Evolutionary conservation across 176 grass and related monocot species (phyloP).

Genomic region (Pontederia paniculata): DNA sequence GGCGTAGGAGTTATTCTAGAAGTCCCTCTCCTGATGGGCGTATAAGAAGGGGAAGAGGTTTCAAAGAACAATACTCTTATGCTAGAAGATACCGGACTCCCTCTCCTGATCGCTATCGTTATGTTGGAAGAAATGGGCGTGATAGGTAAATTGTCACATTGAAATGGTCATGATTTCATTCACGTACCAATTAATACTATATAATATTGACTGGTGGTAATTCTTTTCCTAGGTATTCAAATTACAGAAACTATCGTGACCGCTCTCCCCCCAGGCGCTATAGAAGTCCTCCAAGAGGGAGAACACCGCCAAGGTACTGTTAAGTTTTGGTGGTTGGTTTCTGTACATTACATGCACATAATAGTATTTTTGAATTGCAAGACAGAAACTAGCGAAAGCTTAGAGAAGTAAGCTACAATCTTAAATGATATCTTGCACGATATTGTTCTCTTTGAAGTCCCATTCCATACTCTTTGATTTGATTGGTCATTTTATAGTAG

Average conservation of each 20-base stretch:
- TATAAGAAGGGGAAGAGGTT: conserved; percentile 72
- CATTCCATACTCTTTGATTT: no score
- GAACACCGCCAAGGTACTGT: conserved; percentile 54
- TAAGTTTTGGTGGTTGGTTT: conserved; percentile 1
- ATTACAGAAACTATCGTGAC: conserved; percentile 46
- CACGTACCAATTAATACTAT: neutral
- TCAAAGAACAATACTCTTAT: conserved; percentile 83
- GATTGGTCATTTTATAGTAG: no score
- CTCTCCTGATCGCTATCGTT: conserved; percentile 68
- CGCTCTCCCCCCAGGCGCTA: conserved; percentile 78
- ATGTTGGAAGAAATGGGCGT: conserved; percentile 63
- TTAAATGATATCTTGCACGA: no score
- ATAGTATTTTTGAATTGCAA: neutral
- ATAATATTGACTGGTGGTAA: neutral
- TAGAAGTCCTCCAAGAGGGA: conserved; percentile 79
- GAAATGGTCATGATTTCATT: conserved; percentile 8
- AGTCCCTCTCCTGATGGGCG: conserved; percentile 75
- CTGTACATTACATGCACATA: neutral
- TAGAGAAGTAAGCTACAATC: neutral
- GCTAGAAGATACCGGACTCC: conserved; percentile 92
- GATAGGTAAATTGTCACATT: conserved; percentile 38
- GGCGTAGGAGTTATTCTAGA: conserved; percentile 77
- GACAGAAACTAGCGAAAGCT: neutral
- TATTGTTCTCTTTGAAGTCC: no score
- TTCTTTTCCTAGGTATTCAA: conserved; percentile 26